phyloP scores from a whole-genome alignment of 78 protist species.

The Cavenderia fasciculata region DNA sequence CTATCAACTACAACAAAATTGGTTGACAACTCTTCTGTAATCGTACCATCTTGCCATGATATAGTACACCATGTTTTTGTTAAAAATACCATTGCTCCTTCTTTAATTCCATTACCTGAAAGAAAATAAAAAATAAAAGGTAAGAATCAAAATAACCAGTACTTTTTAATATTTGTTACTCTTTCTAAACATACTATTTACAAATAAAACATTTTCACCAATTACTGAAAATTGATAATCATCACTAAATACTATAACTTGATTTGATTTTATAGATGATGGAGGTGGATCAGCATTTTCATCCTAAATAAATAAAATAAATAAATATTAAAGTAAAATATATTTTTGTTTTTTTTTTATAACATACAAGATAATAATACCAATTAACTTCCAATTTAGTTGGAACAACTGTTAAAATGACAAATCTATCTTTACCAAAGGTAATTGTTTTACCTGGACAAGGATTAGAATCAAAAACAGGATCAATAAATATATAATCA shows the following conservation, averaged over 20 bases:
- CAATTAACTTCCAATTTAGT: neutral
- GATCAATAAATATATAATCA: no score
- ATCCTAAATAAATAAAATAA: no score
- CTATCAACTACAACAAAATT: neutral
- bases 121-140: neutral
- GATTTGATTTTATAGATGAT: no score
- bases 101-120: neutral
- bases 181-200: neutral
- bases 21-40: neutral
- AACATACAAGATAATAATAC: constrained; percentile 3
- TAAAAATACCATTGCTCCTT: constrained; percentile 42
- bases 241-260: neutral
- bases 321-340: no score
- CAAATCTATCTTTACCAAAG: neutral
- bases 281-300: neutral
- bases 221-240: neutral
- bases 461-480: no score
- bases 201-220: constrained; percentile 24
- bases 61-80: constrained; percentile 7
- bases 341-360: no score
- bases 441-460: neutral
- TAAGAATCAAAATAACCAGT: neutral
- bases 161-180: no score
- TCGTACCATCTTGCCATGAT: constrained; percentile 67
- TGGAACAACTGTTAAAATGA: neutral